Conservation (phyloP, 1,284 basidiomycete genomes). For the Apiotrichum brassicae region DNA sequence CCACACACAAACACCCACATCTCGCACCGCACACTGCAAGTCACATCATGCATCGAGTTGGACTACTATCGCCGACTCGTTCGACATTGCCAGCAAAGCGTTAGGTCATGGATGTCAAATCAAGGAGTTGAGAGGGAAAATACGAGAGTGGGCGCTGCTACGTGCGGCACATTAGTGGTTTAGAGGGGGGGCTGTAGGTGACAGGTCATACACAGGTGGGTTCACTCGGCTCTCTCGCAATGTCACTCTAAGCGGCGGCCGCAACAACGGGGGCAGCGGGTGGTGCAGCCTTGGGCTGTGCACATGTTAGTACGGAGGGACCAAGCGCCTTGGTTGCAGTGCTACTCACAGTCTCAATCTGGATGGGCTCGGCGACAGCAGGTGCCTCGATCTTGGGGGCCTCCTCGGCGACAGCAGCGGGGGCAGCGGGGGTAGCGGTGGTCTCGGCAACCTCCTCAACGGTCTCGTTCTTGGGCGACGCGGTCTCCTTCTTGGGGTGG, state of each 20-base stretch:
- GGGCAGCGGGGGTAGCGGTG: conserved; percentile 2
- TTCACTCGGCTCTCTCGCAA: conserved; percentile 3
- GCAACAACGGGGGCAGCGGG: conserved; percentile 31
- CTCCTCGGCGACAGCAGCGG: conserved; percentile 25
- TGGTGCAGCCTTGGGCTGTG: conserved; percentile 25
- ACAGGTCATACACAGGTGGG: conserved; percentile 18
- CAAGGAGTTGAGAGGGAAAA: conserved; percentile 2
- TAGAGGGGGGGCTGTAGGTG: conserved; percentile 4
- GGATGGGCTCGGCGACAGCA: conserved; percentile 34
- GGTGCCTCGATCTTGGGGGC: conserved; percentile 40
- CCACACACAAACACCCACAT: too few relatives aligned
- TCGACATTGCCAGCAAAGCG: conserved; percentile 6
- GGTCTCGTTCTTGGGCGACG: conserved; percentile 7
- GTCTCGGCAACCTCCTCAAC: conserved; percentile 10
- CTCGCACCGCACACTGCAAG: conserved; percentile 1
- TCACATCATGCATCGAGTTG: conserved; percentile 14
- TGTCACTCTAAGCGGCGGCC: conserved; percentile 29
- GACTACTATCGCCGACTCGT: conserved; percentile 8
- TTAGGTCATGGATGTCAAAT: conserved; percentile 8
- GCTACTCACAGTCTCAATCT: conserved; percentile 38
- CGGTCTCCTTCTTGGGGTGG: conserved; percentile 22
- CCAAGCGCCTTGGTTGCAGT: too few relatives aligned
- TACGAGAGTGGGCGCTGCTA: conserved; percentile 6
- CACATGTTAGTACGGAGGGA: conserved; percentile 13
- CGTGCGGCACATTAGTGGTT: conserved; percentile 13